Evolutionary conservation across 495 filamentous ascomycete genomes (phyloP).

Genomic region (Tuber aestivum): DNA sequence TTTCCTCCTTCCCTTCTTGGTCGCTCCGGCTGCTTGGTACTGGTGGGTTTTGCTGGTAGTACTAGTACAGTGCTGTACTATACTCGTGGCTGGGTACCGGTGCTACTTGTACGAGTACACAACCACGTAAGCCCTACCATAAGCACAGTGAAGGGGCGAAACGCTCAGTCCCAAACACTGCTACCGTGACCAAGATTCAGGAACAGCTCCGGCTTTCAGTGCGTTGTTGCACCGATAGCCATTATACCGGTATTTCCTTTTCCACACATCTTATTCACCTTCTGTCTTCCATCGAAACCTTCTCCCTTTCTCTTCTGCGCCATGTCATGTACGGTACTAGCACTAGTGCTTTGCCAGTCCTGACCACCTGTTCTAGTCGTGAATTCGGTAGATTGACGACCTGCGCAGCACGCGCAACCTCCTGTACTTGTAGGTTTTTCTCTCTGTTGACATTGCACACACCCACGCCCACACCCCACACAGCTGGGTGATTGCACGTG

Average conservation of each 20-base stretch:
- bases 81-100: no score
- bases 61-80: no score
- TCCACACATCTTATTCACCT: background rate
- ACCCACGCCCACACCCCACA: background rate
- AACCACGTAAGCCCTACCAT: background rate
- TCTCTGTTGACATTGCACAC: no score
- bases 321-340: no score
- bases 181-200: background rate
- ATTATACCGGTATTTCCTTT: slow-evolving; percentile 1
- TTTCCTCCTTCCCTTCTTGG: background rate
- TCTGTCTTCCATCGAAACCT: background rate
- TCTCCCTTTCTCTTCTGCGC: background rate
- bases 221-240: background rate
- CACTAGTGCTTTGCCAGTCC: no score
- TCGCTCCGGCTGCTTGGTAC: background rate
- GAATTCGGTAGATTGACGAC: background rate
- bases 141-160: background rate
- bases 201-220: background rate
- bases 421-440: no score
- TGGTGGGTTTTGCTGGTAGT: no score
- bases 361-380: background rate
- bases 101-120: no score
- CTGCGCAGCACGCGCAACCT: background rate
- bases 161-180: background rate
- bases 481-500: background rate